Evolutionary conservation across 1,139 yeast genomes (phyloP), one percentile per base, ranked within the genome.

Genomic region (Pichia sp.): DNA sequence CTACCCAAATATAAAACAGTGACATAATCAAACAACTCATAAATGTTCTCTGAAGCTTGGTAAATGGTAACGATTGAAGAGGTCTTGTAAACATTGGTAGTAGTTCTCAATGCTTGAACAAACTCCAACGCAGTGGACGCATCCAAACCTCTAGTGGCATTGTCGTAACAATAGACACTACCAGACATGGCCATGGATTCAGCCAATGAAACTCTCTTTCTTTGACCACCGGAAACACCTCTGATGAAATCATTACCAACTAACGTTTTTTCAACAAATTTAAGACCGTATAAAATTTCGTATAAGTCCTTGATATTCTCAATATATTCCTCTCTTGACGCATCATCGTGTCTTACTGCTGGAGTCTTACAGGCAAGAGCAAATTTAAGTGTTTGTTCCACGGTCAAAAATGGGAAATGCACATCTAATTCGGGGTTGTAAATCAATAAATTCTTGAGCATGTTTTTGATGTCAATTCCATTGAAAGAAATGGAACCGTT

Each of bases 191-290:
- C 68, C 40, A 79, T 67, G 2, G 76, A 79, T 58, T 81, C 86
- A 23, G 85, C 85, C 55, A 83, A 80, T 4, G 88, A 80, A 29
- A 83, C 90, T 63, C 92, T 79, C 62, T 83, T 83, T 52, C 92
- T 71, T 65, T 83, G 88, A 65, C 92, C 92, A 56, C 92, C 92
- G 38, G 88, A 81, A 35, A 83, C 83, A 62, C 92, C 92, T 56
- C 88, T 73, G 39, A 83, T 74, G 47, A 72, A 75, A 56, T 82
- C 86, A 57, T 78, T 74, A 47, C 90, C 90, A 33, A 82, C 88
- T 53, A 75, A 72, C 32, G 88, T 81, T 58, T 80, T 71, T 50
- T 73, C 70, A 16, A 85, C 64, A 50, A 68, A 72, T 32, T 67
- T 61, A 45, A 72, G 60, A 31, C 83, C 83, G 51, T 74, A 77